Conservation (phyloP, 441 rosid genomes). For the Aleurites moluccanus region DNA sequence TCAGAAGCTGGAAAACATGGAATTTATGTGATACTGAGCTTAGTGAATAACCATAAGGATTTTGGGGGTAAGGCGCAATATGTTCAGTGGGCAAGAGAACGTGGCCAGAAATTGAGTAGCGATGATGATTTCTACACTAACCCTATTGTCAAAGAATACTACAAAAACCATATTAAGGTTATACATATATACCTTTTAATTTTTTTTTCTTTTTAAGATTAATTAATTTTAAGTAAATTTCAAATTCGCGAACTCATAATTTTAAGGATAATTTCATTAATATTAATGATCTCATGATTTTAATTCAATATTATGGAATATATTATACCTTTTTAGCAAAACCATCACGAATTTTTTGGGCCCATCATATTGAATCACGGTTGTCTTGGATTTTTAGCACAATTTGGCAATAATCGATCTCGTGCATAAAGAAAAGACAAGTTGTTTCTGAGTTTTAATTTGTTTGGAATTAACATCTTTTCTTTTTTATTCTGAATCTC, state of each 20-base stretch:
- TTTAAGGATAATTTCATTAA: too few relatives aligned
- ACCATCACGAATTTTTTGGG: not conserved
- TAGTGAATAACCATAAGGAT: slow-evolving; percentile 56
- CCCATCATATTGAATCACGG: not conserved
- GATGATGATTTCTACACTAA: slow-evolving; percentile 65
- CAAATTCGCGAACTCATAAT: too few relatives aligned
- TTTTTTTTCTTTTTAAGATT: too few relatives aligned
- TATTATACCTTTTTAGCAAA: not conserved
- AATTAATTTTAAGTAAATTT: too few relatives aligned
- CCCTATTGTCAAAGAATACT: slow-evolving; percentile 47
- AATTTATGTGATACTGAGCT: slow-evolving; percentile 51
- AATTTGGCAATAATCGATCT: not conserved
- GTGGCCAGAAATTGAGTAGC: slow-evolving; percentile 42
- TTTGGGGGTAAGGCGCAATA: slow-evolving; percentile 64
- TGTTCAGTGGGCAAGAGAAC: slow-evolving; percentile 60
- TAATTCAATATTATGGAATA: too few relatives aligned
- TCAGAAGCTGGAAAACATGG: slow-evolving; percentile 60
- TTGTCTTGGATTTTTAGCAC: not conserved
- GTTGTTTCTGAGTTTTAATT: not conserved
- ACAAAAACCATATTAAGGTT: slow-evolving; percentile 67
- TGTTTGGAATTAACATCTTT: not conserved
- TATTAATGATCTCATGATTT: too few relatives aligned
- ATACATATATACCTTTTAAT: not conserved
- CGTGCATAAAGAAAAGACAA: not conserved
- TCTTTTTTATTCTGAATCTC: not conserved